Conservation (phyloP, 768 basidiomycete species). For the Nidularia pulvinata region DNA sequence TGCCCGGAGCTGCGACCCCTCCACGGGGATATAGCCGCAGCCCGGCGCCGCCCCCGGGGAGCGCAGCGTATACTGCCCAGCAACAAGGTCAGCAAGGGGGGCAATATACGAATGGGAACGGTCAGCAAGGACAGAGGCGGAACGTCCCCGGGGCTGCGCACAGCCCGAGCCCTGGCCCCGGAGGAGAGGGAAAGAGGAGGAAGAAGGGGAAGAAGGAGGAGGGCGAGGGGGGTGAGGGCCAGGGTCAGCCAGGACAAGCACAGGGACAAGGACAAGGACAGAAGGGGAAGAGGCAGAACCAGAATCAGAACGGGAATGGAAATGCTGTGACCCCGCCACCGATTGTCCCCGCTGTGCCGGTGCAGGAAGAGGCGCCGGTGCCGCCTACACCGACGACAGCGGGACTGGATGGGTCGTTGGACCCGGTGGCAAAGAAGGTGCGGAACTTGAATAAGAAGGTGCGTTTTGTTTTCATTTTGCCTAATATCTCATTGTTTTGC, state of each 20-base stretch:
- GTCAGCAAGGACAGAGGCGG: slow-evolving; percentile 42
- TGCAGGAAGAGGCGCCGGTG: slow-evolving; percentile 16
- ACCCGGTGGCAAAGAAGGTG: slow-evolving; percentile 88
- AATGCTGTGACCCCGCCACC: slow-evolving; percentile 9
- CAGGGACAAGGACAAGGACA: slow-evolving; percentile 7
- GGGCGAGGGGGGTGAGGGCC: slow-evolving; percentile 28
- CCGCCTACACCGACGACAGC: slow-evolving; percentile 47
- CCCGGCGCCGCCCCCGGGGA: slow-evolving; percentile 47
- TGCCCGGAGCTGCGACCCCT: slow-evolving; percentile 63
- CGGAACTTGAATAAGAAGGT: slow-evolving; percentile 97
- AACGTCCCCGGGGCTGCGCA: slow-evolving; percentile 76
- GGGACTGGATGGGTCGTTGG: slow-evolving; percentile 56
- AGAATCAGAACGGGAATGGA: slow-evolving; percentile 18
- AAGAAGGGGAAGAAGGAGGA: slow-evolving; percentile 35
- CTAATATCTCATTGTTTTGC: slow-evolving; percentile 53
- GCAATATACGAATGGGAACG: too few species aligned
- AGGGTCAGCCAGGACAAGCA: slow-evolving; percentile 22
- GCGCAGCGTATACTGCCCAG: slow-evolving; percentile 28
- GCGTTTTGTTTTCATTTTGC: slow-evolving; percentile 32
- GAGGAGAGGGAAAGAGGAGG: slow-evolving; percentile 42
- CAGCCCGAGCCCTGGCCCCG: slow-evolving; percentile 44
- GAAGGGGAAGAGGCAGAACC: slow-evolving; percentile 21
- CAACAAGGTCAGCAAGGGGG: slow-evolving; percentile 13
- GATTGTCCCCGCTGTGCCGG: slow-evolving; percentile 11
- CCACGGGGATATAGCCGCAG: slow-evolving; percentile 60